phyloP scores from a whole-genome alignment of 495 filamentous ascomycete species.

The Jackrogersella minutella region DNA sequence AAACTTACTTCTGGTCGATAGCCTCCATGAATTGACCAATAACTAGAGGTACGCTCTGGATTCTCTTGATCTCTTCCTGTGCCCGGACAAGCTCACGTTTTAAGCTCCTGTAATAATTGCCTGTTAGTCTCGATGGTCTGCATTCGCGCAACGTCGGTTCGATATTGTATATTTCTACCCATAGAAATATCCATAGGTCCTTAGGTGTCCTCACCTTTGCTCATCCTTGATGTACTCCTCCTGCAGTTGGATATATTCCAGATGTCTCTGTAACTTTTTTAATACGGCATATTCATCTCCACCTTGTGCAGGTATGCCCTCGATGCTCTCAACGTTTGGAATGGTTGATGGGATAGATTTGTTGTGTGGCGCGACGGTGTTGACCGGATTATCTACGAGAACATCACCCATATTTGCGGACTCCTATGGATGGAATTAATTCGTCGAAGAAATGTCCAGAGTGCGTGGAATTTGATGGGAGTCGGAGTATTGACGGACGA shows the following conservation, averaged over 20 bases:
- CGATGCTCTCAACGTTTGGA: conserved; percentile 86
- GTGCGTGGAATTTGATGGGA: background rate
- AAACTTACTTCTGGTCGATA: conserved; percentile 93
- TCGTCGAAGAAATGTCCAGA: background rate
- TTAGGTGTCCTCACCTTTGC: no score
- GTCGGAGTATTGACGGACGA: background rate
- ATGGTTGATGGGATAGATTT: conserved; percentile 83
- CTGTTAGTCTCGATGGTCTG: conserved; percentile 13
- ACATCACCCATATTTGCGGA: conserved; percentile 79
- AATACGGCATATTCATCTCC: conserved; percentile 93
- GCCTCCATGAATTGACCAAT: conserved; percentile 99
- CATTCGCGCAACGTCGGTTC: background rate
- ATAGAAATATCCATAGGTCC: no score
- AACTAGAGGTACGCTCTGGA: conserved; percentile 96
- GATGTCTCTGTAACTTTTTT: conserved; percentile 93
- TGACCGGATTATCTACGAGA: conserved; percentile 79
- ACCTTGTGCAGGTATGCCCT: conserved; percentile 80
- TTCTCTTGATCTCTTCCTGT: conserved; percentile 99
- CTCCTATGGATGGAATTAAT: conserved; percentile 2
- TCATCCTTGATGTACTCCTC: conserved; percentile 99
- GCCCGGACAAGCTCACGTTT: conserved; percentile 97
- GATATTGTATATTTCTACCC: background rate
- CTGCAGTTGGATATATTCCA: conserved; percentile 98
- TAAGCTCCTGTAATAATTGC: conserved; percentile 71
- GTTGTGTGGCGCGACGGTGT: conserved; percentile 74